Evolutionary conservation across 176 grass and related monocot species (phyloP), one percentile per base, ranked within the genome.

Genomic region (Triticum monococcum): DNA sequence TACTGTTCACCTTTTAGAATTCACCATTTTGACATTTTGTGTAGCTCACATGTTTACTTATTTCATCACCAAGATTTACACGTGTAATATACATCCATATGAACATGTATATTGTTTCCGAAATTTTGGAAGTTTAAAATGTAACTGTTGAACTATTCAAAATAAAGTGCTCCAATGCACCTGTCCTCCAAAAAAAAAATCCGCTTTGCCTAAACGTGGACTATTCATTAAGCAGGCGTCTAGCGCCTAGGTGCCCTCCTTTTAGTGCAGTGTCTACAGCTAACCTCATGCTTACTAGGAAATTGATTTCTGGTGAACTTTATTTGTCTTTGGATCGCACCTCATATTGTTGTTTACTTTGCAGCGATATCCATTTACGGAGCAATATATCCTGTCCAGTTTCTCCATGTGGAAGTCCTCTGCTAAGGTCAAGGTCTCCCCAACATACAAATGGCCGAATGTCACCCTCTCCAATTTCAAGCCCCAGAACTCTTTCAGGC

Each of bases 331-430:
- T 76, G 50, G 45, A 76, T 77, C 46, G 46, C 9, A 54, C 48
- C 30, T 85, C 69, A 75, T 83, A 79, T 86, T 83, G 9, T 64
- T 86, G 40, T 76, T 84, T 56, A 62, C 45, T 84, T 79, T 90
- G 66, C 92, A 99, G 97, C 45, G 97, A 99, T 90, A 89, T 94
- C 8, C 87, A 79, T 66, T 63, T 92, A 43, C 77, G 90, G 50
- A 96, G 93, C 85, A 96, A 99, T 80, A 93, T 97, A 91, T 99
- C 97, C 22, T 99, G 97, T 77, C 97, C 97, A 40, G 94, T 99
- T 84, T 99, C 97, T 88, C 97, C 97, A 80, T 94, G 91, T 84
- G 88, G 97, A 91, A 99, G 97, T 71, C 97, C 97, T 76, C 79
- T 93, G 12, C 77, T 97, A 57, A 92, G 89, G 79, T 94, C 92